Percentiles rank a stretch among this genome's conserved stretches.
phyloP scores from a whole-genome alignment of 306 rosid species.

The Castanea mollissima region DNA sequence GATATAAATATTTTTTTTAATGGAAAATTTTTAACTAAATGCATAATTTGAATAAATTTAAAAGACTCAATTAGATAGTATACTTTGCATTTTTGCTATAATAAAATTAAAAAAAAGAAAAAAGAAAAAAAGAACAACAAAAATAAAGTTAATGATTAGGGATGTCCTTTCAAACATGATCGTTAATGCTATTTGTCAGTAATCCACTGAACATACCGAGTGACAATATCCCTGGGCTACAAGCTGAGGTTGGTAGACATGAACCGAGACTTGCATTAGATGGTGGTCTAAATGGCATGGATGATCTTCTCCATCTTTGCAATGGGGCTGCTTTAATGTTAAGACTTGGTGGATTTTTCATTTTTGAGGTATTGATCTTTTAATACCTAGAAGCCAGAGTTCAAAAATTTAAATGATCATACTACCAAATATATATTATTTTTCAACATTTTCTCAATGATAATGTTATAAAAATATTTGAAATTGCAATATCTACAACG shows the following conservation, averaged over 20 bases:
- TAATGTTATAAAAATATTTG: neutral
- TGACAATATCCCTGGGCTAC: slow-evolving; percentile 59
- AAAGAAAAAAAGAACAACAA: too few species aligned
- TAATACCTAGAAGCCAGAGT: neutral
- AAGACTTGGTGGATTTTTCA: slow-evolving; percentile 83
- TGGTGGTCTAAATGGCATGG: slow-evolving; percentile 72
- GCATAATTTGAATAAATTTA: too few species aligned
- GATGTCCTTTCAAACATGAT: too few species aligned
- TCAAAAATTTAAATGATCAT: neutral
- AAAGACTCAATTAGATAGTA: too few species aligned
- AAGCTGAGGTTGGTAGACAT: slow-evolving; percentile 86
- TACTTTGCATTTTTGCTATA: too few species aligned
- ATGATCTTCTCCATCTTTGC: slow-evolving; percentile 73
- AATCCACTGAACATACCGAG: slow-evolving; percentile 92
- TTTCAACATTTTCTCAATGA: neutral
- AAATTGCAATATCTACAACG: neutral
- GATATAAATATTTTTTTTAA: too few species aligned
- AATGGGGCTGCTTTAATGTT: slow-evolving; percentile 67
- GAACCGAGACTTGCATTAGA: slow-evolving; percentile 80
- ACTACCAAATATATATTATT: neutral
- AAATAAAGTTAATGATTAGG: too few species aligned
- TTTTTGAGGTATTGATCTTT: slow-evolving; percentile 63
- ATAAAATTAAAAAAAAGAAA: too few species aligned
- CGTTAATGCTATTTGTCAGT: slow-evolving; percentile 39
- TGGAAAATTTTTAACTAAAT: too few species aligned